A percentile compares a stretch with the other conserved stretches of the same genome.
These are phyloP conservation scores for Endoconidiophora polonica DNA, from an alignment of 2,329 filamentous ascomycete species.

Conservation along the genomic window DNA sequence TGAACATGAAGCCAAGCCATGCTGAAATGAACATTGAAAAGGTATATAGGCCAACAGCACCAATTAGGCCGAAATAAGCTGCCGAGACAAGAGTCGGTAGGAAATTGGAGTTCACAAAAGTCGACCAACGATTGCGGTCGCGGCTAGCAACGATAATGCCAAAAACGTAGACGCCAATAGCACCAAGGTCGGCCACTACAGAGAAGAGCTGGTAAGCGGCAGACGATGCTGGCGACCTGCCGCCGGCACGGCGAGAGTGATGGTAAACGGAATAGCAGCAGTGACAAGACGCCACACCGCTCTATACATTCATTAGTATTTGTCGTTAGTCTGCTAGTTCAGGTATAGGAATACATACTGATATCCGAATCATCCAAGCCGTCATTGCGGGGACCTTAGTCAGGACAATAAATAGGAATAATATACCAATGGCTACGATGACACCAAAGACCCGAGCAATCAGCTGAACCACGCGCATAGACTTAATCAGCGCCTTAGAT, in stretches of 20 bases:
- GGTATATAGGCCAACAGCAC: slow-evolving; percentile 50
- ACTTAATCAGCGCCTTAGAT: slow-evolving; percentile 56
- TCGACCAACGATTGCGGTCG: slow-evolving; percentile 42
- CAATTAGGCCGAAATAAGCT: slow-evolving; percentile 51
- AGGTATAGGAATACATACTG: slow-evolving; percentile 34
- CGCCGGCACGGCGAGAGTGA: slow-evolving; percentile 50
- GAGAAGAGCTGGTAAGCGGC: slow-evolving; percentile 84
- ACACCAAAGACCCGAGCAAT: slow-evolving; percentile 49
- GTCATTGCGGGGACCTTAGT: slow-evolving; percentile 46
- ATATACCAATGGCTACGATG: slow-evolving; percentile 49
- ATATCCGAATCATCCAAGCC: slow-evolving; percentile 61
- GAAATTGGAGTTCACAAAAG: slow-evolving; percentile 42
- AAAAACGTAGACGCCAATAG: slow-evolving; percentile 40
- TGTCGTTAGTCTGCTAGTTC: background rate
- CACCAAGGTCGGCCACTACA: slow-evolving; percentile 47
- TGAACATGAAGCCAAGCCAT: slow-evolving; percentile 65
- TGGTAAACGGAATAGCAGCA: slow-evolving; percentile 69
- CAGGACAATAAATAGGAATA: slow-evolving; percentile 65
- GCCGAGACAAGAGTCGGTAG: slow-evolving; percentile 45
- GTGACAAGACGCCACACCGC: slow-evolving; percentile 56
- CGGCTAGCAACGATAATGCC: slow-evolving; percentile 30
- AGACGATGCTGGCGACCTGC: slow-evolving; percentile 60
- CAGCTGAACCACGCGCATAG: slow-evolving; percentile 52
- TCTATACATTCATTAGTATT: slow-evolving; percentile 28
- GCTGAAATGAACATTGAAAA: slow-evolving; percentile 53